Base-by-base conservation (phyloP, 2,329 filamentous ascomycete genomes). In the Ceratocystis eucalypticola region DNA sequence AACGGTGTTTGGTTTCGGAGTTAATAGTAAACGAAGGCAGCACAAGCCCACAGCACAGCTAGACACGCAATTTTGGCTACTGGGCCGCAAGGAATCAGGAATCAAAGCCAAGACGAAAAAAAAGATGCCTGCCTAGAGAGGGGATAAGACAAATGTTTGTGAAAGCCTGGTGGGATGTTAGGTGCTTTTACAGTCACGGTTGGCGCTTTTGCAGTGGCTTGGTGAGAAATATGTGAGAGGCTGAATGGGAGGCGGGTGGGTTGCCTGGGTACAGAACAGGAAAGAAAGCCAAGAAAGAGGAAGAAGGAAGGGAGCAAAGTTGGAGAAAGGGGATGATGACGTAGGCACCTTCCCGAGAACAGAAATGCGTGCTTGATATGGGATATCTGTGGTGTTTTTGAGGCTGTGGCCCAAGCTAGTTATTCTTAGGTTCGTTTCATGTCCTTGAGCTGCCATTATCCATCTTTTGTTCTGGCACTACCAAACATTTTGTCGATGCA, bases 251-350 rank as follows among this genome's bases (percentile, higher is more conserved):
- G 53, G 22, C 28, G 53, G 53, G 25, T 2, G 44, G 22, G 22
- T 15, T 41, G 25, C 30, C 45, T 44, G 25, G 44, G 22, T 37
- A 12, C 59, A 44, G 53, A 20, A 25, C 7, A 17, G 25, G 53
- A 22, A 22, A 12, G 12, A 15, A 25, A 33, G 55, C 17, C 33
- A 30, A 17, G 25, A 28, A 57, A 57, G 8, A 45, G 25, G 44
- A 41, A 41, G 33, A n/a, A 44, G 53, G 15, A 25, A n/a, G 25
- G 53, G 28, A 25, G 8, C 1, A 17, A 25, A 33, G 55, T 59
- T 59, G 55, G 28, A n/a, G 55, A 59, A 59, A 59, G 55, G 55
- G 28, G 55, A 59, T 8, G 55, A 59, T 59, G 55, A 59, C 55
- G 55, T 59, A 59, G 15, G 30, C n/a, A 5, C 55, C 55, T 59